Evolutionary conservation across 208 protist genomes (phyloP).

Genomic region (Vickermania ingenoplastis): DNA sequence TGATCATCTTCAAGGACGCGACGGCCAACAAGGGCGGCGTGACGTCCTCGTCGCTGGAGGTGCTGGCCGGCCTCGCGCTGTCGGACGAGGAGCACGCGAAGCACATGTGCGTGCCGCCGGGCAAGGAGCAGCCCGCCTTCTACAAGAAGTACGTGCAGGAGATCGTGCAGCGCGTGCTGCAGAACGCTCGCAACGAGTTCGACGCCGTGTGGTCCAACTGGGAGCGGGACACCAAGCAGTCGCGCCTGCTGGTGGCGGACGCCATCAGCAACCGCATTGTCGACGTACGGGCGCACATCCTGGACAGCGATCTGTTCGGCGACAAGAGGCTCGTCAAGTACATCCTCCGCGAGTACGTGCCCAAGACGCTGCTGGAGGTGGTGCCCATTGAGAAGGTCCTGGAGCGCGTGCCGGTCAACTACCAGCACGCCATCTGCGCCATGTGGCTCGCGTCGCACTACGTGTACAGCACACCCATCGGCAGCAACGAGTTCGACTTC

Average conservation of each 20-base stretch:
- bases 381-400: constrained; percentile 77
- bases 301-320: constrained; percentile 73
- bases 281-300: constrained; percentile 60
- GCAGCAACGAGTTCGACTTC: constrained; percentile 85
- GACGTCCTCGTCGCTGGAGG: constrained; percentile 95
- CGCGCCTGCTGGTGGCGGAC: constrained; percentile 73
- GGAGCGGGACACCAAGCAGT: constrained; percentile 26
- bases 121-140: constrained; percentile 64
- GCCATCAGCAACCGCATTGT: constrained; percentile 86
- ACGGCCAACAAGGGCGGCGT: constrained; percentile 96
- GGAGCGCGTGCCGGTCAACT: constrained; percentile 84
- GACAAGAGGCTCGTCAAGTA: constrained; percentile 67
- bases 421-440: constrained; percentile 90
- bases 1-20: constrained; percentile 87
- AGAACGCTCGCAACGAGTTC: constrained; percentile 88
- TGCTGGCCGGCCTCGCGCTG: constrained; percentile 90
- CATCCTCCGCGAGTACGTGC: constrained; percentile 59
- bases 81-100: constrained; percentile 84
- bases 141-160: constrained; percentile 89
- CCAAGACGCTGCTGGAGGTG: constrained; percentile 61
- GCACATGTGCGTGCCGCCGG: constrained; percentile 77
- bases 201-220: constrained; percentile 82
- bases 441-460: constrained; percentile 88
- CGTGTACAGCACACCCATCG: constrained; percentile 85
- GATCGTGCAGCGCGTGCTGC: constrained; percentile 72